These are phyloP conservation scores for Leishmania major DNA, from an alignment of 208 protist species.

Conservation along the genomic window DNA sequence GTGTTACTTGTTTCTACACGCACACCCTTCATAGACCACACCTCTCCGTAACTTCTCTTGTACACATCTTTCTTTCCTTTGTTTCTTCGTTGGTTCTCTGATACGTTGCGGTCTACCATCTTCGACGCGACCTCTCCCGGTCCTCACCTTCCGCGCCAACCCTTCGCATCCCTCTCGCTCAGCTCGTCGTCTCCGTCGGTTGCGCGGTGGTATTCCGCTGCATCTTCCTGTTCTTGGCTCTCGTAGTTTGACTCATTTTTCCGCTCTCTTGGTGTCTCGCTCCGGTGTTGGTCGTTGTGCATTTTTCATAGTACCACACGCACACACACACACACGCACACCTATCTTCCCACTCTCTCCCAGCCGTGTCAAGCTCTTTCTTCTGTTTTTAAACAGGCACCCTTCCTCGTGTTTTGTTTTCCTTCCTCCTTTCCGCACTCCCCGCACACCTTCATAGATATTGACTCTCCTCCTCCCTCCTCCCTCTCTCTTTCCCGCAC, in stretches of 20 bases:
- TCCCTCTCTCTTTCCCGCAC: background rate
- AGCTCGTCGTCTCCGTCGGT: background rate
- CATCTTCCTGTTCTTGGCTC: background rate
- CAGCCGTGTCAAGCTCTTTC: background rate
- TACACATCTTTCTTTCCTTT: background rate
- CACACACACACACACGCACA: background rate
- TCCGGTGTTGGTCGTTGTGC: background rate
- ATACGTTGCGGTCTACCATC: background rate
- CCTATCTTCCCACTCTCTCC: background rate
- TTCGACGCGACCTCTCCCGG: background rate
- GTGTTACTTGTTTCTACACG: background rate
- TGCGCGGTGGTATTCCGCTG: background rate
- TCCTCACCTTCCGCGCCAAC: background rate
- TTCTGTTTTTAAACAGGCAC: slow-evolving; percentile 22
- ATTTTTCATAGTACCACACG: background rate
- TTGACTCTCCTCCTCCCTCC: background rate
- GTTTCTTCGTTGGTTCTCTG: background rate
- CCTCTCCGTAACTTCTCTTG: background rate
- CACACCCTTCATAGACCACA: slow-evolving; percentile 1
- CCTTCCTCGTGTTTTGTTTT: slow-evolving; percentile 1
- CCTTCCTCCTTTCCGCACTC: background rate
- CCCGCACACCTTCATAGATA: slow-evolving; percentile 4
- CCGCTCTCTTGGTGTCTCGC: background rate
- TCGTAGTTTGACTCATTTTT: background rate
- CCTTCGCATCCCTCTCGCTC: background rate